Evolutionary conservation across 139 green algal species (phyloP).

Genomic region (Axilococcus clingmanii): DNA sequence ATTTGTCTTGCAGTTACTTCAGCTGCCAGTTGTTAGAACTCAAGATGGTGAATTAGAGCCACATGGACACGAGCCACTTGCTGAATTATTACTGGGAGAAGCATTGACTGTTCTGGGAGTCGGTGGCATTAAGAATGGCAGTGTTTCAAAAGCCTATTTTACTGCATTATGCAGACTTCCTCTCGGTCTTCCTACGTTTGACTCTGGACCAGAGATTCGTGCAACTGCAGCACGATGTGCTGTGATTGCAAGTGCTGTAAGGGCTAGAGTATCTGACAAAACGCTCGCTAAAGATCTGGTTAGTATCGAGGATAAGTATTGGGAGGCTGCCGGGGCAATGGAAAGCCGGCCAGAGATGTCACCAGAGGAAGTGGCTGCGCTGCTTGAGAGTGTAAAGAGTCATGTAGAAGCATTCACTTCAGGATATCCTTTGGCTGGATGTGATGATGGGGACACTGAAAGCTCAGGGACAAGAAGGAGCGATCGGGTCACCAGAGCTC

Average conservation of each 20-base stretch:
- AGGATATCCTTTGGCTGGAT: constrained; percentile 4
- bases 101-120: constrained; percentile 16
- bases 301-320: neutral
- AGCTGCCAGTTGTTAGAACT: constrained; percentile 10
- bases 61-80: constrained; percentile 22
- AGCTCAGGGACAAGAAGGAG: neutral
- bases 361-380: neutral
- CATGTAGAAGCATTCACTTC: constrained; percentile 10
- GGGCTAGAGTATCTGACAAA: neutral
- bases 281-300: constrained; percentile 5
- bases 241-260: neutral
- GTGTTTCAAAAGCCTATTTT: constrained; percentile 29
- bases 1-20: constrained; percentile 25
- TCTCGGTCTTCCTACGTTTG: constrained; percentile 9
- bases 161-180: constrained; percentile 21
- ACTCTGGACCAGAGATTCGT: constrained; percentile 7
- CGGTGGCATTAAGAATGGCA: neutral
- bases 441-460: neutral
- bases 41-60: constrained; percentile 7
- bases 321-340: neutral
- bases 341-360: neutral
- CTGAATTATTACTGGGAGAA: constrained; percentile 18
- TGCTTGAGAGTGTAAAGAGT: neutral
- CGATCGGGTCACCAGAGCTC: neutral
- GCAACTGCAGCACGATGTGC: constrained; percentile 1